A percentile compares a stretch with the other conserved stretches of the same genome.
phyloP scores from a whole-genome alignment of 306 rosid genomes.

The Amphicarpaea edgeworthii region DNA sequence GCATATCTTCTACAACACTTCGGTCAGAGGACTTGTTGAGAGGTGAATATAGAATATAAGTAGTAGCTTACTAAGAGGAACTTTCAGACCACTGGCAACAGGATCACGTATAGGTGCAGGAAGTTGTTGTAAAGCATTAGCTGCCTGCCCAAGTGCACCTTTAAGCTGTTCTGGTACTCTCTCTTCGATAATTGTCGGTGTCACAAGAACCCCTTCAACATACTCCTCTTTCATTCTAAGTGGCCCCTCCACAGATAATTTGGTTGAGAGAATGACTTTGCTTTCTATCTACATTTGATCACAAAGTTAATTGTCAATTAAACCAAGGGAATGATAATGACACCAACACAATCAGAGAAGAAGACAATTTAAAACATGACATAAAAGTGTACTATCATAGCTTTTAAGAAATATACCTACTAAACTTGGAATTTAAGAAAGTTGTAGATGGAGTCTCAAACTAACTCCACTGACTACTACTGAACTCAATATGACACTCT shows the following conservation, averaged over 20 bases:
- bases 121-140: slow-evolving; percentile 76
- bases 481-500: slow-evolving; percentile 7
- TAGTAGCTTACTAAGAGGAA: slow-evolving; percentile 78
- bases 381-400: slow-evolving; percentile 13
- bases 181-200: slow-evolving; percentile 83
- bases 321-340: slow-evolving; percentile 14
- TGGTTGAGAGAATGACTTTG: slow-evolving; percentile 71
- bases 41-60: slow-evolving; percentile 27
- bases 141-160: slow-evolving; percentile 86
- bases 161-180: slow-evolving; percentile 85
- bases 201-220: slow-evolving; percentile 79
- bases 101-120: slow-evolving; percentile 81
- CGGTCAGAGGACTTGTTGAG: slow-evolving; percentile 5
- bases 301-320: slow-evolving; percentile 28
- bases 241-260: slow-evolving; percentile 89
- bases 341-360: slow-evolving; percentile 24
- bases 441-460: slow-evolving; percentile 33
- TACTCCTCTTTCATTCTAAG: slow-evolving; percentile 95
- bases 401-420: slow-evolving; percentile 9
- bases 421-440: no score
- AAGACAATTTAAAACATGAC: slow-evolving; percentile 23
- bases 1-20: slow-evolving; percentile 18
- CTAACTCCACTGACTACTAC: neutral
- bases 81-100: slow-evolving; percentile 70
- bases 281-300: slow-evolving; percentile 73